phyloP scores from a whole-genome alignment of 306 rosid genomes.

The Elaeagnus macrophylla region DNA sequence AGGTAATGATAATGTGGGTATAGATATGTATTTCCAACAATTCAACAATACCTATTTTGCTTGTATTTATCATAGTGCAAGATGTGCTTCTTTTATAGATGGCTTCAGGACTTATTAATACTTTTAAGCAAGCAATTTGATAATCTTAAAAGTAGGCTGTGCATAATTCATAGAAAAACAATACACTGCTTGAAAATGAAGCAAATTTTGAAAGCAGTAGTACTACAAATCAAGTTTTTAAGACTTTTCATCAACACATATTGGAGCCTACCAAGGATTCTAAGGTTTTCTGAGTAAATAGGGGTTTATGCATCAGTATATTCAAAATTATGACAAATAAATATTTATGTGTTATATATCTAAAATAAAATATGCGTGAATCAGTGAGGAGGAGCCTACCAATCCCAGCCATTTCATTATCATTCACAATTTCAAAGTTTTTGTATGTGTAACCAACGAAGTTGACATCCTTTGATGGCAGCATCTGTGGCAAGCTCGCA shows the following conservation, averaged over 20 bases:
- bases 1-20: neutral
- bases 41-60: neutral
- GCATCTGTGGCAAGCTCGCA: slow-evolving; percentile 59
- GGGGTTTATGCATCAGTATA: neutral
- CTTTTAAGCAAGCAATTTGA: too few relatives aligned
- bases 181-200: too few relatives aligned
- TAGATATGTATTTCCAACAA: neutral
- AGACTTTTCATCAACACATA: too few relatives aligned
- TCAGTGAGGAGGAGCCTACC: slow-evolving; percentile 40
- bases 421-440: slow-evolving; percentile 86
- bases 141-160: too few relatives aligned
- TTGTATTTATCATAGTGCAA: too few relatives aligned
- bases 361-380: slow-evolving; percentile 10
- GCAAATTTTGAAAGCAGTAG: too few relatives aligned
- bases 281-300: too few relatives aligned
- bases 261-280: too few relatives aligned
- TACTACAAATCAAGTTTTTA: too few relatives aligned
- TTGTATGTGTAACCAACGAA: slow-evolving; percentile 95
- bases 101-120: too few relatives aligned
- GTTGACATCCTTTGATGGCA: slow-evolving; percentile 85
- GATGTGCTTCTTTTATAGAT: too few relatives aligned
- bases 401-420: slow-evolving; percentile 78
- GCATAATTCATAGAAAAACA: too few relatives aligned
- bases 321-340: neutral
- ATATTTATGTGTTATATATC: neutral